Evolutionary conservation across 805 yeast genomes (phyloP).

Genomic region (Sugiyamaella qingdaonensis): DNA sequence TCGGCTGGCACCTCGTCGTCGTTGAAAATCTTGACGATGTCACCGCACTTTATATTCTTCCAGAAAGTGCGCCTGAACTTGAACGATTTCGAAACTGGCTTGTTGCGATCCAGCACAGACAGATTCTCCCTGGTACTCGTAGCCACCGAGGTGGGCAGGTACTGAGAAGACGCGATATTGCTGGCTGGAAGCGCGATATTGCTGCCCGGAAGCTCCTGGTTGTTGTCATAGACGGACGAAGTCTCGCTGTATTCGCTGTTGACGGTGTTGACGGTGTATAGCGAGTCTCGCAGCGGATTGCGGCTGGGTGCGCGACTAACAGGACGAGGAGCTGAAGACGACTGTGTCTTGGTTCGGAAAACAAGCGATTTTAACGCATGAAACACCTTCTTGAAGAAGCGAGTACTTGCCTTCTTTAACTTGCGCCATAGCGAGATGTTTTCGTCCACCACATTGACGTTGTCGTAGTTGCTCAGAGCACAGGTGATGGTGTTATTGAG

Average conservation of each 20-base stretch:
- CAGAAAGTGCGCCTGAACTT: slow-evolving; percentile 51
- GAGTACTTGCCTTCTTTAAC: slow-evolving; percentile 56
- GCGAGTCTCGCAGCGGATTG: not conserved
- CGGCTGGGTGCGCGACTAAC: not conserved
- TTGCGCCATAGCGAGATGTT: slow-evolving; percentile 60
- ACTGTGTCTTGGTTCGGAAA: not conserved
- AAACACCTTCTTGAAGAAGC: slow-evolving; percentile 5
- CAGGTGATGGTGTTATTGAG: slow-evolving; percentile 64
- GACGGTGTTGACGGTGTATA: not conserved
- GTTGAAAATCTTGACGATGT: slow-evolving; percentile 58
- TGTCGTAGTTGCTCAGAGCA: slow-evolving; percentile 48
- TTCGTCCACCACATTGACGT: slow-evolving; percentile 54
- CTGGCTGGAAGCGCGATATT: not conserved
- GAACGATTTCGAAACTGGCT: slow-evolving; percentile 31
- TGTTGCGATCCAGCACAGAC: slow-evolving; percentile 33
- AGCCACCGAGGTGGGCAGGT: not conserved
- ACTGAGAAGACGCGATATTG: not conserved
- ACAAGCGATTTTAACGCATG: not conserved
- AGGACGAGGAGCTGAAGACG: not conserved
- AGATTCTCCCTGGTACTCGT: not conserved
- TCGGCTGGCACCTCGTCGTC: slow-evolving; percentile 81
- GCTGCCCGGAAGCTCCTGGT: not conserved
- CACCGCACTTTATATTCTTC: slow-evolving; percentile 76
- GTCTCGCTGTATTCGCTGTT: not conserved
- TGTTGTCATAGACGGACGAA: slow-evolving; percentile 7